phyloP scores from a whole-genome alignment of 805 yeast genomes.

The Lipomyces spencermartinsiae region DNA sequence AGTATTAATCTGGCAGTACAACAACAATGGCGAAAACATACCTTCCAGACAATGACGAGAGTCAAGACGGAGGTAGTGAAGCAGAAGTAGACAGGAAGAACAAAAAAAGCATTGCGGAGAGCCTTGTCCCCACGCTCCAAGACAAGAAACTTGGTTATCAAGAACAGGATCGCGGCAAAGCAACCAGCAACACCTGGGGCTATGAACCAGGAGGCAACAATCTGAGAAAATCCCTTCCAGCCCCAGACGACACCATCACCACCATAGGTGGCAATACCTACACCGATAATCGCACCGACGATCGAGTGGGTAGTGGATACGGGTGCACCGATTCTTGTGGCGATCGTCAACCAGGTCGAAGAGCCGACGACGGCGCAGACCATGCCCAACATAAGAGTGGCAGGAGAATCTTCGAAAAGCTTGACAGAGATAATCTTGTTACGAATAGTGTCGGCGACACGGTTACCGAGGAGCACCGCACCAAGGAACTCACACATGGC shows the following conservation, averaged over 20 bases:
- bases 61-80: conserved; percentile 67
- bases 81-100: conserved; percentile 68
- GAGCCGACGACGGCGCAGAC: conserved; percentile 77
- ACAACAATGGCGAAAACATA: neutral
- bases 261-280: conserved; percentile 76
- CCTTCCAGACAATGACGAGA: conserved; percentile 78
- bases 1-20: neutral
- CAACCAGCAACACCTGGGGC: conserved; percentile 75
- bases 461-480: conserved; percentile 73
- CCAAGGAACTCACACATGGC: conserved; percentile 76
- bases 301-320: conserved; percentile 82
- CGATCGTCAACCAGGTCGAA: conserved; percentile 70
- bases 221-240: conserved; percentile 74
- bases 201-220: conserved; percentile 80
- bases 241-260: conserved; percentile 70
- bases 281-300: conserved; percentile 76
- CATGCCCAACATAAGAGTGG: conserved; percentile 77
- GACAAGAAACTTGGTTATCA: conserved; percentile 64
- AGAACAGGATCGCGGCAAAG: conserved; percentile 64
- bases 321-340: conserved; percentile 74
- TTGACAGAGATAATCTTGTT: conserved; percentile 58
- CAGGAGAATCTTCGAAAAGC: conserved; percentile 61
- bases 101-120: conserved; percentile 60
- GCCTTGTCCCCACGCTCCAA: conserved; percentile 61
- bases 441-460: conserved; percentile 76